Conservation (phyloP, 2,329 filamentous ascomycete genomes). For the Calycina herbarum region DNA sequence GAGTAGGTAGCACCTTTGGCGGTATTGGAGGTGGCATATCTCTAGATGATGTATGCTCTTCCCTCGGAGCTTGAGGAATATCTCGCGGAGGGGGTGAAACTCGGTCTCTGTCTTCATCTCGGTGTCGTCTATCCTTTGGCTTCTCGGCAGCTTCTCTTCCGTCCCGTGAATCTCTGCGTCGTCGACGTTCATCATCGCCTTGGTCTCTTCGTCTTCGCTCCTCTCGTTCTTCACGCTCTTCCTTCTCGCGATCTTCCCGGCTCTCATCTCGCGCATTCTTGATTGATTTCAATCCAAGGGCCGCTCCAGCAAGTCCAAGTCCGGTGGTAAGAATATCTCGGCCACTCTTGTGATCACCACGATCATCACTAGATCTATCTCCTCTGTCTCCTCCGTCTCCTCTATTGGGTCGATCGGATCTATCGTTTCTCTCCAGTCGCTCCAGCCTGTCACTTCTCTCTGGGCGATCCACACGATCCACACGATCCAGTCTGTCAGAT, state of each 20-base stretch:
- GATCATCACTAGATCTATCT: conserved; percentile 24
- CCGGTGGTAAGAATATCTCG: conserved; percentile 36
- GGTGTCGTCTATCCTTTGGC: conserved; percentile 25
- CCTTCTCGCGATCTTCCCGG: conserved; percentile 21
- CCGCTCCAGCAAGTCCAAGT: conserved; percentile 37
- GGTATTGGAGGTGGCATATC: conserved; percentile 11
- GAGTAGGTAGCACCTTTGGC: conserved; percentile 12
- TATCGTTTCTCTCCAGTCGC: conserved; percentile 20
- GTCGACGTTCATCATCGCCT: conserved; percentile 34
- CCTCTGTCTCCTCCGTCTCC: conserved; percentile 20
- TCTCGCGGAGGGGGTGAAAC: conserved; percentile 18
- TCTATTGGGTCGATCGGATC: conserved; percentile 20
- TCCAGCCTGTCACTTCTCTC: conserved; percentile 18
- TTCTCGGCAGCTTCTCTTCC: conserved; percentile 30
- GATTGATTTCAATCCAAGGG: conserved; percentile 35
- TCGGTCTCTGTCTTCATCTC: conserved; percentile 26
- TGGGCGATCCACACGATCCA: background rate
- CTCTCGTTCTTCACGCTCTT: conserved; percentile 31
- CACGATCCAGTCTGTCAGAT: conserved; percentile 16
- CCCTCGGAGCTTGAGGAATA: conserved; percentile 19
- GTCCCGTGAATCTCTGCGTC: conserved; percentile 28
- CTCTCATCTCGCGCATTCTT: conserved; percentile 30
- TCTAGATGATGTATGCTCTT: conserved; percentile 7
- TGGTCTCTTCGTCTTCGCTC: conserved; percentile 31
- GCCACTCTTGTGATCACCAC: conserved; percentile 31